A percentile compares a stretch with the other conserved stretches of the same genome.
These are phyloP conservation scores for Ascochyta rabiei DNA, from an alignment of 2,329 filamentous ascomycete genomes.

Conservation along the genomic window DNA sequence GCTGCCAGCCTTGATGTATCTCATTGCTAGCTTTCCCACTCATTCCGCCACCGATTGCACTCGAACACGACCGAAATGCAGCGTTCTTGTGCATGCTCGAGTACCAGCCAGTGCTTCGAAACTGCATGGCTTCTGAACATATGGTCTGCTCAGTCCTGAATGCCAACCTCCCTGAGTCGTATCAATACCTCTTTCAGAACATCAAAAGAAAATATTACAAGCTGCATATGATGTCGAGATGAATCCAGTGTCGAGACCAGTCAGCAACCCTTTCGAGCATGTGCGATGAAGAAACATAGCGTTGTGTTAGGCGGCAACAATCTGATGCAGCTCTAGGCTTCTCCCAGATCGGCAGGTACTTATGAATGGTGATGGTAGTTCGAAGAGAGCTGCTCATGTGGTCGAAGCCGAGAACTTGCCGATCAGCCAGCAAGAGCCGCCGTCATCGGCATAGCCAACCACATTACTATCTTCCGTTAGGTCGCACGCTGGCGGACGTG, in stretches of 20 bases:
- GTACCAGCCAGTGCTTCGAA: neutral
- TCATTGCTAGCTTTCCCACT: no score
- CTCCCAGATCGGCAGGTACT: neutral
- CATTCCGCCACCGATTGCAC: no score
- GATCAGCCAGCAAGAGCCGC: neutral
- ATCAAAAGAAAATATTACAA: no score
- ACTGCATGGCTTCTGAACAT: neutral
- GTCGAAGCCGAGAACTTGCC: neutral
- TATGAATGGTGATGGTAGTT: neutral
- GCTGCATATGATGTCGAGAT: no score
- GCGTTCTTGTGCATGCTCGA: no score
- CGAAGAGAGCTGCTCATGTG: neutral
- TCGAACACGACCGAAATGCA: no score
- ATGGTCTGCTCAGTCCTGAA: neutral
- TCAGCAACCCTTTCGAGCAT: neutral
- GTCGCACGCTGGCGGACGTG: neutral
- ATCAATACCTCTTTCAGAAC: no score
- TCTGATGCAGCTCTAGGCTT: neutral
- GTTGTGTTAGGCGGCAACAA: neutral
- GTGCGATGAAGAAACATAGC: neutral
- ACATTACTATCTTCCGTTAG: neutral
- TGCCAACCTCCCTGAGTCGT: no score
- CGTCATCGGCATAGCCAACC: neutral
- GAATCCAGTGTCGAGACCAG: no score
- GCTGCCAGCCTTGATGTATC: no score